These are phyloP conservation scores for Oryza meridionalis DNA, from an alignment of 176 grass and related monocot genomes.

Conservation along the genomic window DNA sequence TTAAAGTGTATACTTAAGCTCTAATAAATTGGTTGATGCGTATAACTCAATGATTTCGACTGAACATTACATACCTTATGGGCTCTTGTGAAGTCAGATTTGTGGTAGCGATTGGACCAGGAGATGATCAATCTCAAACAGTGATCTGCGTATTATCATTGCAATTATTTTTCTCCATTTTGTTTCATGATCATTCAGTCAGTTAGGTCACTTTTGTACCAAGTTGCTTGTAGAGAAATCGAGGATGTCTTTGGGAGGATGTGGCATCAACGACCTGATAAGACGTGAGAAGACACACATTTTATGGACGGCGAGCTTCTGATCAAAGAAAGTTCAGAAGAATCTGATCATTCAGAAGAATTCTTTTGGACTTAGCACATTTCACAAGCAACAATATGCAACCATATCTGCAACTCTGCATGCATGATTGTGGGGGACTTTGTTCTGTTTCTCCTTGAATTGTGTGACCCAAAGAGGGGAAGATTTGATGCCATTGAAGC, in stretches of 20 bases:
- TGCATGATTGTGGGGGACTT: neutral
- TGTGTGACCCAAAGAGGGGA: slow-evolving; percentile 8
- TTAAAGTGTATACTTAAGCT: neutral
- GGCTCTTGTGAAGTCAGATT: neutral
- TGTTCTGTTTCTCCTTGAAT: slow-evolving; percentile 24
- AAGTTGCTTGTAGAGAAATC: neutral
- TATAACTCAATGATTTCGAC: neutral
- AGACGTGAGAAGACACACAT: neutral
- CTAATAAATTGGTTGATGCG: neutral
- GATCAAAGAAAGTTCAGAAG: neutral
- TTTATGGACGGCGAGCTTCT: neutral
- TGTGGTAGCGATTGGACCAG: neutral
- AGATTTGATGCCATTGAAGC: slow-evolving; percentile 11
- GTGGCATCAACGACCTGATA: neutral
- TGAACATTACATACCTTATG: neutral
- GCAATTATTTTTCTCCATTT: neutral
- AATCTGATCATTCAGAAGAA: slow-evolving; percentile 15
- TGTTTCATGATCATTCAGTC: neutral
- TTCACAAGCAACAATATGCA: neutral
- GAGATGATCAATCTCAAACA: neutral
- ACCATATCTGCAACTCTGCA: neutral
- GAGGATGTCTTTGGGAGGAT: neutral
- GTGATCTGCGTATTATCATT: neutral
- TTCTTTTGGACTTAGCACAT: neutral
- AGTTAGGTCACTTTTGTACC: neutral